Conservation (phyloP, 2,329 filamentous ascomycete genomes). For the Ceratocystis albifundus region DNA sequence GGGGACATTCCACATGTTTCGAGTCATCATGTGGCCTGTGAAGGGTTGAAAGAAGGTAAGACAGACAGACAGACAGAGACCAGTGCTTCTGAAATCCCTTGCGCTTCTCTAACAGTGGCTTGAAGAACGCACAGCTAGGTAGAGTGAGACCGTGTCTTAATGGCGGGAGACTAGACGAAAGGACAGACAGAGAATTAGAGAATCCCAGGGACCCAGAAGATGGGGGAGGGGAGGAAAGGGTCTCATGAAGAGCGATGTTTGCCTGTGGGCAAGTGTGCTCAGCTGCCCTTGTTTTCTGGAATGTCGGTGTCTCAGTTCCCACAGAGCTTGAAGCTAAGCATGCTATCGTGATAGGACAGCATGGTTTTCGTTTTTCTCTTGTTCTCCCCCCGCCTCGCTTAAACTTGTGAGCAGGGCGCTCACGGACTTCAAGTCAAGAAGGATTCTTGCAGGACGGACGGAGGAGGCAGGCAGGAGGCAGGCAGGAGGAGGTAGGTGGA, state of each 20-base stretch:
- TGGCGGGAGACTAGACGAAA: not conserved
- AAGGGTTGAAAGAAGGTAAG: not conserved
- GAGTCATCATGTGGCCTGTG: conserved; percentile 5
- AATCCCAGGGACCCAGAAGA: not conserved
- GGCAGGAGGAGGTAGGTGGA: not conserved
- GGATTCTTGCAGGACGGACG: not conserved
- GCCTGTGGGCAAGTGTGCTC: not conserved
- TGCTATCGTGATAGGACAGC: conserved; percentile 9
- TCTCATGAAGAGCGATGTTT: not conserved
- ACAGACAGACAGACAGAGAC: not conserved
- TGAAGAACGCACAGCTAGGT: not conserved
- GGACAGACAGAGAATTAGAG: too few species aligned
- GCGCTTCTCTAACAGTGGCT: not conserved
- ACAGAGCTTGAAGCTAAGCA: not conserved
- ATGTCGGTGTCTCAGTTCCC: conserved; percentile 7
- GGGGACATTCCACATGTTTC: conserved; percentile 1
- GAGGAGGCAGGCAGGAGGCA: not conserved
- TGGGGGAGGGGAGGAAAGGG: not conserved
- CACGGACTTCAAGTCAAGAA: conserved; percentile 3
- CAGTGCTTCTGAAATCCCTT: not conserved
- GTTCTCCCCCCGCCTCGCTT: conserved; percentile 7
- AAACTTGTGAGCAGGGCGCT: conserved; percentile 12
- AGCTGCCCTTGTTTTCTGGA: conserved; percentile 9
- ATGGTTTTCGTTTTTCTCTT: not conserved
- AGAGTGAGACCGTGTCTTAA: not conserved